Percentiles rank a stretch among this genome's conserved stretches.
phyloP scores from a whole-genome alignment of 23 red algal species.

The Gracilaria caudata region DNA sequence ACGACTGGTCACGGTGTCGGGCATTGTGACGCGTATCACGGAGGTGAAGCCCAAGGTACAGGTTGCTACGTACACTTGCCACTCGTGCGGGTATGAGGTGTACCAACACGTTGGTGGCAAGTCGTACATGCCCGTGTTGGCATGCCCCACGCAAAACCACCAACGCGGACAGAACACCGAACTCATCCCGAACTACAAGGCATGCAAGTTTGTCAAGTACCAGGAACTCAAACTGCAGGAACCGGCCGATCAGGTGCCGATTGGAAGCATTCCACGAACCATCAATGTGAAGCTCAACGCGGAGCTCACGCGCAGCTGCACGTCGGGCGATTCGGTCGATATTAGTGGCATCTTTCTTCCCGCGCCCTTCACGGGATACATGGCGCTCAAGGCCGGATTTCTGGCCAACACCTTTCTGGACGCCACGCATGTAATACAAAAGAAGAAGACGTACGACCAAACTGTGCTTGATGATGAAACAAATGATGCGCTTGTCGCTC shows the following conservation, averaged over 20 bases:
- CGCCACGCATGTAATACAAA: constrained; percentile 78
- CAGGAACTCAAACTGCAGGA: constrained; percentile 99
- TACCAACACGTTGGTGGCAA: constrained; percentile 86
- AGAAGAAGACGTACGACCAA: constrained; percentile 83
- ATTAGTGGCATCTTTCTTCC: constrained; percentile 95
- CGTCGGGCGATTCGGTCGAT: constrained; percentile 85
- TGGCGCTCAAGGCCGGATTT: constrained; percentile 86
- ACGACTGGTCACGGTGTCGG: constrained; percentile 81
- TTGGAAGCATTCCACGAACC: constrained; percentile 96
- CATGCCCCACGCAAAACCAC: constrained; percentile 73
- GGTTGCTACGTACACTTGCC: constrained; percentile 90
- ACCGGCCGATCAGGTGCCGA: constrained; percentile 93
- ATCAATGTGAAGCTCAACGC: constrained; percentile 88
- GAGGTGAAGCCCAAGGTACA: constrained; percentile 90
- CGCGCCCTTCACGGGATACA: constrained; percentile 74
- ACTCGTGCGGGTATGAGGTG: constrained; percentile 89
- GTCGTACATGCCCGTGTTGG: constrained; percentile 84
- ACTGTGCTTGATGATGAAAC: constrained; percentile 57
- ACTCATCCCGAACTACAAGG: constrained; percentile 78
- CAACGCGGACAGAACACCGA: constrained; percentile 36
- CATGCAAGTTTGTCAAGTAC: constrained; percentile 92
- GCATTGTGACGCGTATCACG: constrained; percentile 91
- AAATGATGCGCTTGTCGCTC: constrained; percentile 33
- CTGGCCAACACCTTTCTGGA: constrained; percentile 94
- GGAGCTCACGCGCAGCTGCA: constrained; percentile 77